These are phyloP conservation scores for Aegle marmelos DNA, from an alignment of 345 rosid species.

Conservation along the genomic window DNA sequence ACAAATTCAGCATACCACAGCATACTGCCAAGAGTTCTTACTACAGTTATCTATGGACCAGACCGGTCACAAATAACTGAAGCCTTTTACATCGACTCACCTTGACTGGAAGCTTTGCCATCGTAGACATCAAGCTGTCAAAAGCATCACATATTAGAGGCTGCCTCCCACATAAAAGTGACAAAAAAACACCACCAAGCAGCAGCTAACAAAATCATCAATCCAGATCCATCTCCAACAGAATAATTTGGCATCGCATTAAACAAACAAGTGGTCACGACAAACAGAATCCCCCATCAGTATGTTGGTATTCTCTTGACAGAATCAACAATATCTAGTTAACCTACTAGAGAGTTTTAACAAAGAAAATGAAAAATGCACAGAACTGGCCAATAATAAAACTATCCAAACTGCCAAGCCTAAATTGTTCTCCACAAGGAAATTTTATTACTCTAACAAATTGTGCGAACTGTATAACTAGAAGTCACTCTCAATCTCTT, in stretches of 20 bases:
- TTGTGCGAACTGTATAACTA: background rate
- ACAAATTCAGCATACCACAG: background rate
- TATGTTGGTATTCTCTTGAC: background rate
- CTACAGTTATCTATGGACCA: background rate
- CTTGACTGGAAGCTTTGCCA: conserved; percentile 79
- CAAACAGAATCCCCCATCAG: background rate
- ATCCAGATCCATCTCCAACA: background rate
- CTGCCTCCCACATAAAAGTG: background rate
- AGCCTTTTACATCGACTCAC: conserved; percentile 25
- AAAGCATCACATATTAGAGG: conserved; percentile 13
- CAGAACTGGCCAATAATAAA: background rate
- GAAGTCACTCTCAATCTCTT: background rate
- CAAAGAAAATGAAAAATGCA: background rate
- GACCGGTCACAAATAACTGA: conserved; percentile 3
- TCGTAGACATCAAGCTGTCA: conserved; percentile 80
- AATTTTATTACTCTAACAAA: background rate
- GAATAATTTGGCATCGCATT: background rate
- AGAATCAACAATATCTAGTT: background rate
- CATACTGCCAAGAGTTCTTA: background rate
- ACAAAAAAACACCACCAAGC: background rate
- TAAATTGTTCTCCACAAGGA: background rate
- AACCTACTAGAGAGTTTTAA: background rate
- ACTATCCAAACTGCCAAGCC: background rate
- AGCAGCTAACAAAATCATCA: background rate
- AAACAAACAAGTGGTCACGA: background rate